Percentiles rank a stretch among this genome's conserved stretches.
Conservation (phyloP, 208 protist species). For the Trypanosoma avium region DNA sequence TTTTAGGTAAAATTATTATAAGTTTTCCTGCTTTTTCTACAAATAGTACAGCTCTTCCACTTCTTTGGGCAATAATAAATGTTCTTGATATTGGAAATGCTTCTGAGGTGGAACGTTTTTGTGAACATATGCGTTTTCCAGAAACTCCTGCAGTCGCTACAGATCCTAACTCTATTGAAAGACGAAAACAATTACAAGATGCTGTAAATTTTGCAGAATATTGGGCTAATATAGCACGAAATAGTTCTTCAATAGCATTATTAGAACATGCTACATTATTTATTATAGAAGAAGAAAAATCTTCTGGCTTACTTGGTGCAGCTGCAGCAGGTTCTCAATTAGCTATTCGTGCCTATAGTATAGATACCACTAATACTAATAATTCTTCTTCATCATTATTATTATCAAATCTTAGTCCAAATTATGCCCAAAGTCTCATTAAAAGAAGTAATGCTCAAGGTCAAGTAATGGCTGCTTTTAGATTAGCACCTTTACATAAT, state of each 20-base stretch:
- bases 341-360: slow-evolving; percentile 17
- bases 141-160: slow-evolving; percentile 48
- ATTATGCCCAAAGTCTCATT: slow-evolving; percentile 62
- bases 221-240: slow-evolving; percentile 41
- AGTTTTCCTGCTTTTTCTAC: slow-evolving; percentile 56
- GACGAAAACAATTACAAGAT: slow-evolving; percentile 46
- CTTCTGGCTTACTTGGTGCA: slow-evolving; percentile 28
- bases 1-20: slow-evolving; percentile 50
- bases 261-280: slow-evolving; percentile 60
- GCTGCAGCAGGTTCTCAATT: slow-evolving; percentile 18
- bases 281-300: slow-evolving; percentile 51
- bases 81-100: slow-evolving; percentile 50
- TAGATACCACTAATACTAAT: not conserved
- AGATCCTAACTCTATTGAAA: slow-evolving; percentile 49
- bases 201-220: slow-evolving; percentile 42
- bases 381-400: no score
- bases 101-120: slow-evolving; percentile 58
- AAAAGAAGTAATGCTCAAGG: slow-evolving; percentile 61
- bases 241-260: slow-evolving; percentile 46
- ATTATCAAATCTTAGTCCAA: not conserved
- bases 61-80: slow-evolving; percentile 77
- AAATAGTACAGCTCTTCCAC: slow-evolving; percentile 56
- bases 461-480: slow-evolving; percentile 45
- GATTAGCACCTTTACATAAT: slow-evolving; percentile 33
- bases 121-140: slow-evolving; percentile 46